Conservation (phyloP, 2,329 filamentous ascomycete genomes). For the Fusarium sp. region DNA sequence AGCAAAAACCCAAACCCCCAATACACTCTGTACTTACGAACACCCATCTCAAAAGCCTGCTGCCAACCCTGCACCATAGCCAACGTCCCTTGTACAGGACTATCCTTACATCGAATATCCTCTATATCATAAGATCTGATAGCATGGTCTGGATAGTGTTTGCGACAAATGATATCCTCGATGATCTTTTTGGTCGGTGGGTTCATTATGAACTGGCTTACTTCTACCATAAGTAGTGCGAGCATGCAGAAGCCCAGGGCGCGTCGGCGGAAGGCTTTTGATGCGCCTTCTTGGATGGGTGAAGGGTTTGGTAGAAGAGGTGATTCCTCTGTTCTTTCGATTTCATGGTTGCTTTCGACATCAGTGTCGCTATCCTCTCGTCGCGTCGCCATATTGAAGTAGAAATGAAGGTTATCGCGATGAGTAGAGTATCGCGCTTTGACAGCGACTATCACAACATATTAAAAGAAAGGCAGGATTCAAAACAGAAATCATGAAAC, state of each 20-base stretch:
- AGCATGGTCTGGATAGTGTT: conserved; percentile 56
- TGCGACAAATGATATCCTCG: conserved; percentile 65
- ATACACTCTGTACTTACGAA: conserved; percentile 49
- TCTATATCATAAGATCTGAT: conserved; percentile 43
- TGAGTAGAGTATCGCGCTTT: not conserved
- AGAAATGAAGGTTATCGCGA: not conserved
- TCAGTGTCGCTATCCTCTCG: conserved; percentile 2
- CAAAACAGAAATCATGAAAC: too few relatives aligned
- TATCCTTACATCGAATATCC: conserved; percentile 61
- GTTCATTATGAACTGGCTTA: conserved; percentile 52
- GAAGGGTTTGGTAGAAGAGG: conserved; percentile 39
- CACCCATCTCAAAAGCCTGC: conserved; percentile 58
- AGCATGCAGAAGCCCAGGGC: conserved; percentile 51
- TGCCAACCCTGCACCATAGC: conserved; percentile 63
- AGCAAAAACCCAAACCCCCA: not conserved
- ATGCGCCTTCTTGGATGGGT: conserved; percentile 35
- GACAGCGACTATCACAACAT: not conserved
- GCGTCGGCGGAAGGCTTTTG: conserved; percentile 44
- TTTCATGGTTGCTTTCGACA: conserved; percentile 19
- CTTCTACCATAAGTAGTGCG: conserved; percentile 57
- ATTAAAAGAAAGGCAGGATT: conserved; percentile 6
- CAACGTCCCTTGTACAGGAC: conserved; percentile 61
- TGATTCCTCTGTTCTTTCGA: conserved; percentile 30
- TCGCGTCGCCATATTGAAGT: conserved; percentile 9
- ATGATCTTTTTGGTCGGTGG: conserved; percentile 62